These are phyloP conservation scores for Penium margaritaceum DNA, from an alignment of 139 green algal species.

Conservation along the genomic window DNA sequence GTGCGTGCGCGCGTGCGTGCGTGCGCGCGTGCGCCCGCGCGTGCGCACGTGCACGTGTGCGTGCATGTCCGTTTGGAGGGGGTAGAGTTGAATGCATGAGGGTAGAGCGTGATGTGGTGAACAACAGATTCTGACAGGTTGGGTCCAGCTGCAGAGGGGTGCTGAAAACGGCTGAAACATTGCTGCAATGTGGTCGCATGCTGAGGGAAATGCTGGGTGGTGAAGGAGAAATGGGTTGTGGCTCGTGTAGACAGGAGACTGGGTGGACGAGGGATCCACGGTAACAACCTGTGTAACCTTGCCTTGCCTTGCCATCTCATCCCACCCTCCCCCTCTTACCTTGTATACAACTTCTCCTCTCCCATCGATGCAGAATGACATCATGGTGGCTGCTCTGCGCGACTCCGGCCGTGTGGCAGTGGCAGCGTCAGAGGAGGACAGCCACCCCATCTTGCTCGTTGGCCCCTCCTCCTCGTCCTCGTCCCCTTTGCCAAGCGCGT, in stretches of 20 bases:
- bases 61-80: no score
- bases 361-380: conserved; percentile 38
- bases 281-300: no score
- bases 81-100: no score
- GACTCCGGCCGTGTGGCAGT: conserved; percentile 46
- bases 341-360: background rate
- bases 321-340: background rate
- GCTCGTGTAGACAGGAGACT: background rate
- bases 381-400: conserved; percentile 45
- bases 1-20: no score
- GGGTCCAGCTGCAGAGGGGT: no score
- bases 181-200: background rate
- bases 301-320: background rate
- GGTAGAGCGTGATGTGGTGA: no score
- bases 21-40: no score
- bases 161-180: background rate
- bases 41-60: no score
- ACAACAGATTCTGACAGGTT: no score
- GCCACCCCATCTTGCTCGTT: conserved; percentile 35
- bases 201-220: background rate
- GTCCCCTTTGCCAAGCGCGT: background rate
- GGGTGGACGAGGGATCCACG: no score
- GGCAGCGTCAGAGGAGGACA: conserved; percentile 61
- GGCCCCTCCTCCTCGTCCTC: background rate
- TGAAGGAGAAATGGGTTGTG: background rate